Conservation (phyloP, 2,329 filamentous ascomycete genomes). For the Arthrobotrys musiformis region DNA sequence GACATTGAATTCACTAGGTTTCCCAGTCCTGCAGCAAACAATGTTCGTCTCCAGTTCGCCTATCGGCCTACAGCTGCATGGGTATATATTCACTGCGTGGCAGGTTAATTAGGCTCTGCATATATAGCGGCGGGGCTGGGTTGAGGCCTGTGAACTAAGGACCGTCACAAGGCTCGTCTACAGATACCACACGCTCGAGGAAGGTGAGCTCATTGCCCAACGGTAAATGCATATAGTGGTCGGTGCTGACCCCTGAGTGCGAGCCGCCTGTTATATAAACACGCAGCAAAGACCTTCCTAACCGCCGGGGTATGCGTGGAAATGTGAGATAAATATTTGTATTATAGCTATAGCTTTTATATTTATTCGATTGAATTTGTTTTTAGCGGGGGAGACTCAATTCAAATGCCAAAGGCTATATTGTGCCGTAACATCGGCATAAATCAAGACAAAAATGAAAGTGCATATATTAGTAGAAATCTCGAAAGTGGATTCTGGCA, state of each 20-base stretch:
- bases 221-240: slow-evolving; percentile 2
- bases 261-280: neutral
- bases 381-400: neutral
- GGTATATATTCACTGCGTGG: slow-evolving; percentile 28
- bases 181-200: neutral
- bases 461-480: neutral
- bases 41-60: slow-evolving; percentile 46
- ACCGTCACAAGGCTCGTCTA: neutral
- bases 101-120: slow-evolving; percentile 46
- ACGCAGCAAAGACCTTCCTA: neutral
- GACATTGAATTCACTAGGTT: slow-evolving; percentile 23
- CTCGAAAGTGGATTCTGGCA: neutral
- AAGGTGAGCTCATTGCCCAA: slow-evolving; percentile 16
- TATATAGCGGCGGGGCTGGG: neutral
- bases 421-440: neutral
- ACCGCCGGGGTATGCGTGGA: slow-evolving; percentile 7
- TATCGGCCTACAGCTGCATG: slow-evolving; percentile 34
- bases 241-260: slow-evolving; percentile 26
- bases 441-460: neutral
- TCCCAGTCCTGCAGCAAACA: slow-evolving; percentile 22
- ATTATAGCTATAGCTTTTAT: no score
- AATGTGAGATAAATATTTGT: neutral
- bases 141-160: slow-evolving; percentile 17
- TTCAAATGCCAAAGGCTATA: neutral
- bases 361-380: neutral